Evolutionary conservation across 805 yeast species (phyloP), one percentile per base, ranked within the genome.

Genomic region (Metschnikowia lochheadii): DNA sequence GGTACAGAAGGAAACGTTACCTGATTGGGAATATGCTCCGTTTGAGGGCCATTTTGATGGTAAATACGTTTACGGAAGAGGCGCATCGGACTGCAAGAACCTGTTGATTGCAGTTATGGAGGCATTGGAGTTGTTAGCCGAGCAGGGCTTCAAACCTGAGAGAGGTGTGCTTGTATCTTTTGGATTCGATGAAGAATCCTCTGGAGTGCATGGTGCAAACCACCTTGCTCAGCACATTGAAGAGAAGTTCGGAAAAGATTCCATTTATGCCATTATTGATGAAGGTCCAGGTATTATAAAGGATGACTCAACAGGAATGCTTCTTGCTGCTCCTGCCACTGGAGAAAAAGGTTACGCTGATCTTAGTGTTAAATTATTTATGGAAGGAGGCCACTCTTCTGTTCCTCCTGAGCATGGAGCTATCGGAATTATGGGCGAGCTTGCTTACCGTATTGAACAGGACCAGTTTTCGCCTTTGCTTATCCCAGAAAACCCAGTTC

Each of bases 351-450:
- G 60, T 6, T 49, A 54, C 36, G 40, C 47, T 2, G 61, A 58
- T 34, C 26, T 58, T 17, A 41, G 49, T 17, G 61, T 44, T 8
- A 72, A 73, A 3, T 66, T 86, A 38, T 67, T 68, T 21, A 82
- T 87, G 18, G 80, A 82, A 13, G 95, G 95, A 36, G 95, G 95
- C 7, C 95, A 87, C 62, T 82, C 92, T 1, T 84, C 91, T 7
- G 64, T 77, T n/a, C 94, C 95, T 7, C 92, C 91, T 2, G 84
- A 80, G 43, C 94, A 88, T 61, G 87, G 95, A 5, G 77, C 86
- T 2, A 86, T 89, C 66, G 96, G 94, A 11, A 77, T 88, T 35
- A 71, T 84, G 46, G 74, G 89, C 2, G 82, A 84, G 50, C 69
- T 87, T 49, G 72, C 84, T 10, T 65, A 71, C 8, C 56, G 64